A percentile compares a stretch with the other conserved stretches of the same genome.
Conservation (phyloP, 2,329 filamentous ascomycete genomes). For the Penicillium occitanis region DNA sequence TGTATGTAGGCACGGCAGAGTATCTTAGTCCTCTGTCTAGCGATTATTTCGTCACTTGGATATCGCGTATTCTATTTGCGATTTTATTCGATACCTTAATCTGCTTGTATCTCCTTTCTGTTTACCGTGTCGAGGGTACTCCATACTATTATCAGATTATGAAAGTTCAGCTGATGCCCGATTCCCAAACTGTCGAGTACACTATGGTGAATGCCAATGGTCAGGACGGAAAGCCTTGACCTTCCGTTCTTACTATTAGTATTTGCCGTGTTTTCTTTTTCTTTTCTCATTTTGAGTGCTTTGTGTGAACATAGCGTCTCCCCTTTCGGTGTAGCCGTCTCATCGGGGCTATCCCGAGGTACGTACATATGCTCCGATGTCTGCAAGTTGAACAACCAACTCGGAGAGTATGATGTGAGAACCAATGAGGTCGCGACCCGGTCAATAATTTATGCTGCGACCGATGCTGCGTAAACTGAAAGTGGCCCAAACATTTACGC, state of each 20-base stretch:
- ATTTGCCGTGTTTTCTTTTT: background rate
- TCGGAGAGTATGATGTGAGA: background rate
- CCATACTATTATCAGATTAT: background rate
- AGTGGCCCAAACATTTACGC: background rate
- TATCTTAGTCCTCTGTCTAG: background rate
- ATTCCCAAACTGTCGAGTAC: background rate
- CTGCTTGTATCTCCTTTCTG: background rate
- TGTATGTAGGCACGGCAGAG: constrained; percentile 17
- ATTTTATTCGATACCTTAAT: background rate
- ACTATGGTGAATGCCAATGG: background rate
- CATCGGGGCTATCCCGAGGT: background rate
- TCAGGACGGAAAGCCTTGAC: background rate
- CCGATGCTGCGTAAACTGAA: background rate
- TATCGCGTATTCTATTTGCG: constrained; percentile 9
- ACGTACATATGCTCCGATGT: background rate
- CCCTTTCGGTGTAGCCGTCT: constrained; percentile 4
- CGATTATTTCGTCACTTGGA: background rate
- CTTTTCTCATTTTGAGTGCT: background rate
- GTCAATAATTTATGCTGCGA: background rate
- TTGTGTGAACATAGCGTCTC: background rate
- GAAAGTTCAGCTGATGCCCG: constrained; percentile 1
- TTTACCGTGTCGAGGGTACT: no score
- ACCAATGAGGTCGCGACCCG: background rate
- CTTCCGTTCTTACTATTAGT: background rate
- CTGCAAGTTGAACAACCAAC: background rate